Evolutionary conservation across 2,329 filamentous ascomycete species (phyloP).

Genomic region (Cladosporium sp.): DNA sequence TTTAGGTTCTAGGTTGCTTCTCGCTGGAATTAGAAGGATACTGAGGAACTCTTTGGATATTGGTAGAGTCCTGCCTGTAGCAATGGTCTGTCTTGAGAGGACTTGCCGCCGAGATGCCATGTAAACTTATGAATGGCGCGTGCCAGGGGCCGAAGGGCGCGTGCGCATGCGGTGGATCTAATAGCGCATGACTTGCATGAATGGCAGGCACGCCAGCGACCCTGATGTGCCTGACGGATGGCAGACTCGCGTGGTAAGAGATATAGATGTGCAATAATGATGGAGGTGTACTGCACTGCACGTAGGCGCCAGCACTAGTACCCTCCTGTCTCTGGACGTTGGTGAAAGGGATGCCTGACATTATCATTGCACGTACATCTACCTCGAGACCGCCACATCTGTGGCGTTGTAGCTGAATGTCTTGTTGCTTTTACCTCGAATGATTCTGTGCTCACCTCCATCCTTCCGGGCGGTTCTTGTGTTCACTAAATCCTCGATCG

Average conservation of each 20-base stretch:
- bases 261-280: constrained; percentile 1
- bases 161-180: too few species aligned
- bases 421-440: not conserved
- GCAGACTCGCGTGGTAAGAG: not conserved
- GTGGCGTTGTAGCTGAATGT: not conserved
- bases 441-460: not conserved
- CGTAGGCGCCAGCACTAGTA: not conserved
- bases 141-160: too few species aligned
- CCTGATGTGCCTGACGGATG: not conserved
- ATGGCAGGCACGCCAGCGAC: not conserved
- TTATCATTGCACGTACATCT: not conserved
- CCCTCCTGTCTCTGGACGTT: constrained; percentile 4
- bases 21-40: too few species aligned
- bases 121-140: too few species aligned
- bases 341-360: not conserved
- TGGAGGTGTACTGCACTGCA: not conserved
- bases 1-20: too few species aligned
- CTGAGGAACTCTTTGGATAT: too few species aligned
- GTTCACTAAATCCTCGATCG: not conserved
- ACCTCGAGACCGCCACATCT: not conserved
- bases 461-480: not conserved
- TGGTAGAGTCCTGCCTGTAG: too few species aligned
- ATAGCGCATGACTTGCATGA: constrained; percentile 12
- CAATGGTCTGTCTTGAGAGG: too few species aligned
- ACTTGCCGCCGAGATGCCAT: too few species aligned